These are phyloP conservation scores for Debaryomycetaceae sp. DNA, from an alignment of 1,139 yeast species.

Conservation along the genomic window DNA sequence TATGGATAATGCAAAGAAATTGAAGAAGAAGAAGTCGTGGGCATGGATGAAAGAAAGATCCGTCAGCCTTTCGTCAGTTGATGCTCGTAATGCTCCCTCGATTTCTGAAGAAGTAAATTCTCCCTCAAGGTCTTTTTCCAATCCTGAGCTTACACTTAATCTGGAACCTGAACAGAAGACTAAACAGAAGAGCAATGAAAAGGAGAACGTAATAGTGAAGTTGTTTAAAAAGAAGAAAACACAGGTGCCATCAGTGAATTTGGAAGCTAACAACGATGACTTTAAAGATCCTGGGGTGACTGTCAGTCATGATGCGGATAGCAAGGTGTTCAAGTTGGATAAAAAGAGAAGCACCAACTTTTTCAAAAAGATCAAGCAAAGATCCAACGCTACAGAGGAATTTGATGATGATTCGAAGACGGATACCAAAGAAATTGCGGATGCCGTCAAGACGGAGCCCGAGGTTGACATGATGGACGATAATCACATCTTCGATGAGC, in stretches of 20 bases:
- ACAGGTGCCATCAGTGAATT: conserved; percentile 8
- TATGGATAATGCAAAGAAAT: conserved; percentile 2
- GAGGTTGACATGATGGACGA: neutral
- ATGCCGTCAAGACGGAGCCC: neutral
- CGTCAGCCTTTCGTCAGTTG: conserved; percentile 26
- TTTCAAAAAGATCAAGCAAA: conserved; percentile 21
- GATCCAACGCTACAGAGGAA: conserved; percentile 7
- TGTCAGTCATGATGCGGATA: conserved; percentile 30
- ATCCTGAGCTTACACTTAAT: conserved; percentile 22
- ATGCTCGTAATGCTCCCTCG: conserved; percentile 18
- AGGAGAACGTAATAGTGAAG: conserved; percentile 43
- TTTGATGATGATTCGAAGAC: conserved; percentile 2
- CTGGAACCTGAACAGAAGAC: conserved; percentile 1
- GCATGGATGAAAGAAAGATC: conserved; percentile 40
- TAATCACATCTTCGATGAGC: neutral
- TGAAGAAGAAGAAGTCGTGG: conserved; percentile 38
- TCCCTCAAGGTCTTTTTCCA: conserved; percentile 33
- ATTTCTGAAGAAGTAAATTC: conserved; percentile 12
- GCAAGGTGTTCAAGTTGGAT: conserved; percentile 17
- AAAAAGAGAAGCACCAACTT: conserved; percentile 14
- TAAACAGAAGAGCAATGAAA: conserved; percentile 7
- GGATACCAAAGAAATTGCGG: neutral
- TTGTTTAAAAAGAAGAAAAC: conserved; percentile 43
- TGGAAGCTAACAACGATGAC: conserved; percentile 1
- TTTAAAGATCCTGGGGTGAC: conserved; percentile 20